Conservation (phyloP, 116 monocot genomes). For the Iris pallida region DNA sequence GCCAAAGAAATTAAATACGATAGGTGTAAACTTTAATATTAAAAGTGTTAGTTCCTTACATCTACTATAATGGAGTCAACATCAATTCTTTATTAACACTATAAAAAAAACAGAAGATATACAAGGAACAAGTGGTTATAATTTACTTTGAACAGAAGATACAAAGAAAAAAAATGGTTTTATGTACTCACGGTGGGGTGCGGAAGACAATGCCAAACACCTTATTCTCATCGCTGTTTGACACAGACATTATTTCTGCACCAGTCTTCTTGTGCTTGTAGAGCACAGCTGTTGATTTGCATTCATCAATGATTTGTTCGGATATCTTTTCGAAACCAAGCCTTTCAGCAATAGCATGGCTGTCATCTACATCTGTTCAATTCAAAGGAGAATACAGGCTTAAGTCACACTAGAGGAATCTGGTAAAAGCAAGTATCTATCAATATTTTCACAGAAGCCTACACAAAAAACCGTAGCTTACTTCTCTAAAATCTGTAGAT, state of each 20-base stretch:
- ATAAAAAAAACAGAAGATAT: neutral
- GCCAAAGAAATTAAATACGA: no score
- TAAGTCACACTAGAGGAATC: no score
- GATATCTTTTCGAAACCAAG: constrained; percentile 90
- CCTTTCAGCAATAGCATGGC: constrained; percentile 58
- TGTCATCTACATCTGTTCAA: constrained; percentile 37
- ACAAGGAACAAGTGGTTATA: neutral
- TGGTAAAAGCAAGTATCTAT: no score
- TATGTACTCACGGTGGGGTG: constrained; percentile 85
- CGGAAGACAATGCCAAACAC: constrained; percentile 97
- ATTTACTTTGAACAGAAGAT: no score
- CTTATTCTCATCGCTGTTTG: constrained; percentile 95
- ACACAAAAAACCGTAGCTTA: no score
- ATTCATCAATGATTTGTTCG: constrained; percentile 78
- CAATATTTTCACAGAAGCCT: no score
- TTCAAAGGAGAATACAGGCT: constrained; percentile 4
- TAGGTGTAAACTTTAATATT: no score
- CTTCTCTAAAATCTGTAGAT: no score
- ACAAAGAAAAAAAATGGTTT: neutral
- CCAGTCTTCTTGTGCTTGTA: constrained; percentile 97
- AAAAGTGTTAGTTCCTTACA: no score
- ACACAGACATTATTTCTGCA: constrained; percentile 91
- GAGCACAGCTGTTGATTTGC: constrained; percentile 83
- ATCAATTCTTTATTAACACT: neutral
- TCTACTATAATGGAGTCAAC: no score